A percentile compares a stretch with the other conserved stretches of the same genome.
Conservation (phyloP, 2,329 filamentous ascomycete genomes). For the Didymella pomorum region DNA sequence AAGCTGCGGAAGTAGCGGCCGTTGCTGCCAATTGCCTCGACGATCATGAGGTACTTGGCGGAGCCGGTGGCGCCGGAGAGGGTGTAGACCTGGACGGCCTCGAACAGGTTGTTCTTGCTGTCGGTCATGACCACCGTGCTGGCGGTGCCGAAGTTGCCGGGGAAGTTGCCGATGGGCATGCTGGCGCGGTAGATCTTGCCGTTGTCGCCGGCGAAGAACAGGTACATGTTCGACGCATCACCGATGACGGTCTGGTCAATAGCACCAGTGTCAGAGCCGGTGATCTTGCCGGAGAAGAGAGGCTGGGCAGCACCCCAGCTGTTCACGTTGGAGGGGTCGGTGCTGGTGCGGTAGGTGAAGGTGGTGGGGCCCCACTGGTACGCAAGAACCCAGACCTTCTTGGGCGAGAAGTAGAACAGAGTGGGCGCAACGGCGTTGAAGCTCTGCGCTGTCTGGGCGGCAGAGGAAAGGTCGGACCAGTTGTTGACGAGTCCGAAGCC, state of each 20-base stretch:
- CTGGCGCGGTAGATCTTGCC: conserved; percentile 70
- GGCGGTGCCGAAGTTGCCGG: conserved; percentile 64
- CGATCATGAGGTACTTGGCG: conserved; percentile 71
- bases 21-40: conserved; percentile 65
- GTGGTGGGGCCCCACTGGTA: conserved; percentile 69
- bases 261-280: conserved; percentile 59
- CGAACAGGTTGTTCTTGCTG: conserved; percentile 66
- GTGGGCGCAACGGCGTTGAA: conserved; percentile 64
- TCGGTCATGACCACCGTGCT: conserved; percentile 63
- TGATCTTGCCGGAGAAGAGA: conserved; percentile 65
- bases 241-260: conserved; percentile 73
- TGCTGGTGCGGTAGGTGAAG: conserved; percentile 68
- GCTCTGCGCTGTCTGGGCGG: conserved; percentile 62
- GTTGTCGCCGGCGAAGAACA: conserved; percentile 74
- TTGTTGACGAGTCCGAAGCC: conserved; percentile 63
- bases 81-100: conserved; percentile 72
- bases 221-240: conserved; percentile 68
- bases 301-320: conserved; percentile 64
- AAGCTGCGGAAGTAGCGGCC: conserved; percentile 74
- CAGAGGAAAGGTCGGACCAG: conserved; percentile 62
- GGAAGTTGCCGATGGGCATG: conserved; percentile 70
- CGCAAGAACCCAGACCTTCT: conserved; percentile 69
- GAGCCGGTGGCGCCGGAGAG: conserved; percentile 52
- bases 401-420: conserved; percentile 69
- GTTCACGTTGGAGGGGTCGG: conserved; percentile 64